Percentiles rank a stretch among this genome's conserved stretches.
These are phyloP conservation scores for Solanum stenotomum DNA, from an alignment of 257 asterid genomes.

Conservation along the genomic window DNA sequence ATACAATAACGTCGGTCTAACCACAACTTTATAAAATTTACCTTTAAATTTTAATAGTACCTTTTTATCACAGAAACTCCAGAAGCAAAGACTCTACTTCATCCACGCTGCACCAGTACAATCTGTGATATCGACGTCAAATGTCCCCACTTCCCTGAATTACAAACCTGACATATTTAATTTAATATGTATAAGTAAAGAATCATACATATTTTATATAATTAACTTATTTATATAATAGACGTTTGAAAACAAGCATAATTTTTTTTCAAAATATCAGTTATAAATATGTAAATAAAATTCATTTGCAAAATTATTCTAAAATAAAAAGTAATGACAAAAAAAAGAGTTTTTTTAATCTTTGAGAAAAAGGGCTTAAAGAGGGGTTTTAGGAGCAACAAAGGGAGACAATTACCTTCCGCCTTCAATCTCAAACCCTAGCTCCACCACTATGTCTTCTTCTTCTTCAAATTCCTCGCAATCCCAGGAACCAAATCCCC, in stretches of 20 bases:
- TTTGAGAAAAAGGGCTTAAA: neutral
- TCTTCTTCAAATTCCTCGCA: neutral
- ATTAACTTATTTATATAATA: too few species aligned
- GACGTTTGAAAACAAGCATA: rapidly evolving
- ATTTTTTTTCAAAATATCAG: neutral
- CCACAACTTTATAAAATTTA: too few species aligned
- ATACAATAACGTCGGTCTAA: neutral
- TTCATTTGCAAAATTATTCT: neutral
- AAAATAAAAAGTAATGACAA: neutral
- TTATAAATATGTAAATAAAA: too few species aligned
- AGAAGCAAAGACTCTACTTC: neutral
- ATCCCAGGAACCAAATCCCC: neutral
- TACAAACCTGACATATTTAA: too few species aligned
- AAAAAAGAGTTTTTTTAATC: neutral
- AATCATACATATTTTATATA: too few species aligned
- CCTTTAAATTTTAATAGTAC: neutral
- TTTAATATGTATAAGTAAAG: too few species aligned
- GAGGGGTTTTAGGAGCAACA: neutral
- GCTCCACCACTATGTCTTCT: neutral
- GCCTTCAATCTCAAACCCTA: neutral
- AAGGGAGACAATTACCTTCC: neutral
- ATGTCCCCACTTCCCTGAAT: too few species aligned
- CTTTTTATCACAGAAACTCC: neutral
- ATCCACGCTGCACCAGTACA: neutral
- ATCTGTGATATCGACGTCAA: too few species aligned